phyloP scores from a whole-genome alignment of 495 filamentous ascomycete genomes.

The Thermochaetoides thermophila region DNA sequence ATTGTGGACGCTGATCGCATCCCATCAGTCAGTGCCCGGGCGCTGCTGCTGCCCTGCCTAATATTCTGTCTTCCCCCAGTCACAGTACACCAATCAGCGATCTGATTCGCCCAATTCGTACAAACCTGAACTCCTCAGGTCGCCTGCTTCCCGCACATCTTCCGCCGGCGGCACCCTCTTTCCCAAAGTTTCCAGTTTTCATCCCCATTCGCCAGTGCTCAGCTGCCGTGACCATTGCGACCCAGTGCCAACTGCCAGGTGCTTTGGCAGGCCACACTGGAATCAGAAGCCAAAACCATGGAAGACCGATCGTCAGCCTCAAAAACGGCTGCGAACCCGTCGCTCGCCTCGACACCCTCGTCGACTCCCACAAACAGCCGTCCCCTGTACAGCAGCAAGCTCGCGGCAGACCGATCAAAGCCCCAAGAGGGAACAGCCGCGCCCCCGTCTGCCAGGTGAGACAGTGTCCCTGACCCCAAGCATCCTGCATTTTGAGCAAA shows the following conservation, averaged over 20 bases:
- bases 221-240: conserved; percentile 13
- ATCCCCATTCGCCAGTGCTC: conserved; percentile 16
- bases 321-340: conserved; percentile 10
- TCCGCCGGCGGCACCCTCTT: conserved; percentile 15
- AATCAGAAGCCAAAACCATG: conserved; percentile 15
- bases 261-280: too few relatives aligned
- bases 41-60: too few relatives aligned
- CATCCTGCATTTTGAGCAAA: too few relatives aligned
- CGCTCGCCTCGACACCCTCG: conserved; percentile 10
- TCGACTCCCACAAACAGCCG: conserved; percentile 14
- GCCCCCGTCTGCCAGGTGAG: conserved; percentile 20
- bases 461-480: conserved; percentile 15
- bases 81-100: conserved; percentile 11
- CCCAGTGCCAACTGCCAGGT: too few relatives aligned
- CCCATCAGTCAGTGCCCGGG: too few relatives aligned
- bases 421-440: conserved; percentile 12
- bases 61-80: too few relatives aligned
- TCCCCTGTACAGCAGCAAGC: conserved; percentile 23
- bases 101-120: conserved; percentile 21
- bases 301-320: conserved; percentile 21
- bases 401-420: conserved; percentile 16
- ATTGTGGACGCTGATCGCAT: too few relatives aligned
- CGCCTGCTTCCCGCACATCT: conserved; percentile 20
- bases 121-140: conserved; percentile 6
- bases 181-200: conserved; percentile 15